Base-by-base conservation (phyloP, 106 monocot genomes). In the Allium cepa region DNA sequence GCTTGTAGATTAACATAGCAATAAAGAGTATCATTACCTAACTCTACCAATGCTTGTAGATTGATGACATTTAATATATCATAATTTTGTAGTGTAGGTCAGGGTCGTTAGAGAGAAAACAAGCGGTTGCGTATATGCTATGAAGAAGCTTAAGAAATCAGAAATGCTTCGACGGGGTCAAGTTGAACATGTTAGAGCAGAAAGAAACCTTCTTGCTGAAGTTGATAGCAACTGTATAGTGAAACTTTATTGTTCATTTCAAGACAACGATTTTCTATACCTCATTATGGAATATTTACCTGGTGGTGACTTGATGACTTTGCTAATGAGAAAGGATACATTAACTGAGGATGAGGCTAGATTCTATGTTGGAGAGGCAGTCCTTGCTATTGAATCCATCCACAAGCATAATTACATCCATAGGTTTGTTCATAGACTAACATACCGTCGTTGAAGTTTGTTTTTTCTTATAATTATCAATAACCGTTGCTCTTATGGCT, bases 361-460 rank as follows among this genome's bases (percentile, higher is more conserved):
- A 79, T 96, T 96, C 68, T 96, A 96, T 75, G 69, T 92, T 67
- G 96, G 73, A 16, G 84, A 96, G 66, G 63, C 85, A 68, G 82
- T 96, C 74, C 84, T 96, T 50, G 92, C 96, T 17, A 88, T 96
- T 60, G 92, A 96, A 77, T 91, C 96, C 16, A 96, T 96, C 60
- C 96, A 96, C 84, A 96, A 82, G 71, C 86, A 92, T 70, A 92
- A 96, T 76, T 96, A 96, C 69, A 88, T 96, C 66, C 92, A 96
- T 73, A 96, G 96, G 92, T 96, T 75, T 68, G 62, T 60, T 36
- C 5, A 36, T 36, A 36, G 36, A 22, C 22, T 36, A 36, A 36
- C 36, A 36, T 36, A 36, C 3, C 1, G 36, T 3, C 36, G 5
- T 1, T 36, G 36, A 3, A 36, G 36, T 36, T 36, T 36, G 36